phyloP scores from a whole-genome alignment of 495 filamentous ascomycete genomes.

The Zalerion maritima region DNA sequence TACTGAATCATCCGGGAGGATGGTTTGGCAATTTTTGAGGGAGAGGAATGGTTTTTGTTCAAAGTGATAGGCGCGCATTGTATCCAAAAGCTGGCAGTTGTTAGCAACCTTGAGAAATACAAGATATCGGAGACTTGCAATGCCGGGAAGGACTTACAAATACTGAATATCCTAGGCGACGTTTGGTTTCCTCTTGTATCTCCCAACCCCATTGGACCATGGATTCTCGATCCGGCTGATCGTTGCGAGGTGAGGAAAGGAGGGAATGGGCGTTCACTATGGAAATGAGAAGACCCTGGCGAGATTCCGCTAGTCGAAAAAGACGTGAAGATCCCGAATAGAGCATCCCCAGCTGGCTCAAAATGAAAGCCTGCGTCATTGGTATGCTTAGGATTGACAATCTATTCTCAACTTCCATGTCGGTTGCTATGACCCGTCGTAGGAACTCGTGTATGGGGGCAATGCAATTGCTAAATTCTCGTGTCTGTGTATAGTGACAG shows the following conservation, averaged over 20 bases:
- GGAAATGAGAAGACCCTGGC: constrained; percentile 29
- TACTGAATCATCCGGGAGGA: constrained; percentile 30
- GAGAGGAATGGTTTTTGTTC: too few relatives aligned
- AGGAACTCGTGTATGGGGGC: constrained; percentile 30
- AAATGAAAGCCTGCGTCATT: constrained; percentile 24
- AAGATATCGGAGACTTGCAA: too few relatives aligned
- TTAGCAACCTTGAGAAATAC: too few relatives aligned
- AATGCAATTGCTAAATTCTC: constrained; percentile 16
- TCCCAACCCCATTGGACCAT: too few relatives aligned
- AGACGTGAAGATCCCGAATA: constrained; percentile 21
- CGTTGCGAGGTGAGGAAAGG: too few relatives aligned
- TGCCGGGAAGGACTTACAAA: too few relatives aligned
- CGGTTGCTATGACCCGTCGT: constrained; percentile 25
- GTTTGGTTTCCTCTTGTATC: too few relatives aligned
- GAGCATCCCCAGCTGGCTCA: constrained; percentile 29
- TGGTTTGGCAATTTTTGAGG: too few relatives aligned
- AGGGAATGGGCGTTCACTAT: constrained; percentile 29
- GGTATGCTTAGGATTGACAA: constrained; percentile 5
- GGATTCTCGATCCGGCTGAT: too few relatives aligned
- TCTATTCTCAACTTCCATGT: constrained; percentile 19
- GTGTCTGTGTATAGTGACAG: constrained; percentile 19
- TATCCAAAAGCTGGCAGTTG: too few relatives aligned
- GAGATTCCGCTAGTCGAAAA: constrained; percentile 18
- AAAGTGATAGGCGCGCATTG: too few relatives aligned
- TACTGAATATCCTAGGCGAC: too few relatives aligned